Evolutionary conservation across 2,329 filamentous ascomycete genomes (phyloP).

Genomic region (Tolypocladium inflatum): DNA sequence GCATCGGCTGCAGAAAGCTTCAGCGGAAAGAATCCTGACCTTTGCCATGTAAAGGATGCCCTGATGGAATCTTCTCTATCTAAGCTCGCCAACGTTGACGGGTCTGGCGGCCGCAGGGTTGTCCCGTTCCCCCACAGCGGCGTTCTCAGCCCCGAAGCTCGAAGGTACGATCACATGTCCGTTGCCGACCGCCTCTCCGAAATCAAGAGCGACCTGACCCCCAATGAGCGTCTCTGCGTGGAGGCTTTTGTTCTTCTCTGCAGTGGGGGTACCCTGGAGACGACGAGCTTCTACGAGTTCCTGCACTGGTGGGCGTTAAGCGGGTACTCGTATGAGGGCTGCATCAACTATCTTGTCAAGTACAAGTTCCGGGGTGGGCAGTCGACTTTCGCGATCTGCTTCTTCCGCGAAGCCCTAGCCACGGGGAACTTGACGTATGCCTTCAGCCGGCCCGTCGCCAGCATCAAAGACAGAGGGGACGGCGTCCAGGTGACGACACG

Average conservation of each 20-base stretch:
- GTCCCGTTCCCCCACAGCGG: constrained; percentile 31
- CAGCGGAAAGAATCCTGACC: not conserved
- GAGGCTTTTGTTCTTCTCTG: constrained; percentile 32
- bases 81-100: constrained; percentile 38
- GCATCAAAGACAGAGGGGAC: constrained; percentile 16
- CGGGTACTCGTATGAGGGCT: constrained; percentile 29
- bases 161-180: constrained; percentile 28
- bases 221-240: constrained; percentile 27
- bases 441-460: constrained; percentile 27
- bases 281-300: constrained; percentile 35
- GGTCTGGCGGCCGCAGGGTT: constrained; percentile 21
- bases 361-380: constrained; percentile 34
- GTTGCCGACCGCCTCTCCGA: constrained; percentile 30
- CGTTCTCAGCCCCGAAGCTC: constrained; percentile 19
- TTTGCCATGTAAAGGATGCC: constrained; percentile 9
- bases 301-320: constrained; percentile 37
- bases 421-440: constrained; percentile 29
- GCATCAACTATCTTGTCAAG: constrained; percentile 26
- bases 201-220: constrained; percentile 26
- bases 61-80: constrained; percentile 22
- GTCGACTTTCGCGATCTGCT: constrained; percentile 31
- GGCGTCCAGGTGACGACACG: constrained; percentile 23
- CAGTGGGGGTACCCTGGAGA: constrained; percentile 31
- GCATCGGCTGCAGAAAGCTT: too few relatives aligned
- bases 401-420: constrained; percentile 31